These are phyloP conservation scores for Eucalyptus cladocalyx DNA, from an alignment of 345 rosid genomes.

Conservation along the genomic window DNA sequence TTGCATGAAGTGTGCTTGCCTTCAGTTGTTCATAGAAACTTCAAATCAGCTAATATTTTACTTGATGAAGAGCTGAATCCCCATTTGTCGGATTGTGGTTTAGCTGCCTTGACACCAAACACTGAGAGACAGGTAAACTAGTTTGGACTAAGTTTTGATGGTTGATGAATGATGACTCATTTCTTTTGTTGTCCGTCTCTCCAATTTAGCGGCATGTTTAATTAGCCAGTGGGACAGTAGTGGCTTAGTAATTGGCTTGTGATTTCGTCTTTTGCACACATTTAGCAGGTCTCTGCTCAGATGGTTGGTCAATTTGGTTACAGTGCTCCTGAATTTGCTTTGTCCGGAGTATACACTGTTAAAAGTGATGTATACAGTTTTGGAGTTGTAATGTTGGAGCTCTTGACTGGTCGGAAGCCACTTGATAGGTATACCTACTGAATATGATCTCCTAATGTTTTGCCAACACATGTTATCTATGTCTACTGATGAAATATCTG, in stretches of 20 bases:
- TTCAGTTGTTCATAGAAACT: constrained; percentile 91
- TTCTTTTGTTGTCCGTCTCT: not conserved
- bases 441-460: not conserved
- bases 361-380: constrained; percentile 98
- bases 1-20: constrained; percentile 99
- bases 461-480: not conserved
- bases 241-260: not conserved
- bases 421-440: constrained; percentile 62
- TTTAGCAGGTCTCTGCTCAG: constrained; percentile 74
- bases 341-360: constrained; percentile 91
- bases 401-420: constrained; percentile 94
- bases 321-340: constrained; percentile 96
- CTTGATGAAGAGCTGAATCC: constrained; percentile 96
- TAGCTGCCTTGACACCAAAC: constrained; percentile 88
- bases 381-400: constrained; percentile 98
- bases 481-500: not conserved
- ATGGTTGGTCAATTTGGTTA: constrained; percentile 98
- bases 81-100: constrained; percentile 88
- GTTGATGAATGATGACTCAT: not conserved
- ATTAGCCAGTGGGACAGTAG: not conserved
- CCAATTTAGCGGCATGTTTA: not conserved
- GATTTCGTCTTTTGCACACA: not conserved
- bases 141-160: not conserved
- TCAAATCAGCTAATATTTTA: constrained; percentile 94
- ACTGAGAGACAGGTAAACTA: constrained; percentile 79